Evolutionary conservation across 2,329 filamentous ascomycete genomes (phyloP).

Genomic region (Epichloe gansuensis): DNA sequence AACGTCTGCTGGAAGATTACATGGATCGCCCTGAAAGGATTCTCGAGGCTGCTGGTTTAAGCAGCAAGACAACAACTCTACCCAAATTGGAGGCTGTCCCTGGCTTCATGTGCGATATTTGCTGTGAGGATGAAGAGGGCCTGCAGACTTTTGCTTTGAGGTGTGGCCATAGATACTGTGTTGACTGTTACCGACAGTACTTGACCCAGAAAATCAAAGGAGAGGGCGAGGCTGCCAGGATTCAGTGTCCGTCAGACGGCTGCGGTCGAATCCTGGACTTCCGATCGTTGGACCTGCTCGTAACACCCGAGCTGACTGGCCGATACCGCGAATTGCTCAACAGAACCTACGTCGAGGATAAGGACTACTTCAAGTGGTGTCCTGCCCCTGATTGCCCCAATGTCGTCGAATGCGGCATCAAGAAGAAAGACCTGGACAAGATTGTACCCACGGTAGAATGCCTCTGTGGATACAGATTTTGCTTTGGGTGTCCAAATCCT

Average conservation of each 20-base stretch:
- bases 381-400: conserved; percentile 95
- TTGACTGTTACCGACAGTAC: conserved; percentile 86
- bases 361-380: conserved; percentile 92
- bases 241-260: conserved; percentile 80
- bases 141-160: conserved; percentile 85
- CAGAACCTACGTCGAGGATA: conserved; percentile 93
- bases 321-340: conserved; percentile 80
- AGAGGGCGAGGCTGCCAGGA: conserved; percentile 88
- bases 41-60: conserved; percentile 74
- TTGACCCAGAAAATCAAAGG: conserved; percentile 85
- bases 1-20: conserved; percentile 86
- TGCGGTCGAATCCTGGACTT: conserved; percentile 89
- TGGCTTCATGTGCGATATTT: conserved; percentile 88
- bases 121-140: conserved; percentile 73
- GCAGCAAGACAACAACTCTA: conserved; percentile 45
- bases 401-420: conserved; percentile 77
- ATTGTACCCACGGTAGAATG: conserved; percentile 88
- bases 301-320: conserved; percentile 40
- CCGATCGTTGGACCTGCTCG: conserved; percentile 70
- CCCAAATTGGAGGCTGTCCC: conserved; percentile 59
- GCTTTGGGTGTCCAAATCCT: conserved; percentile 80
- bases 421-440: conserved; percentile 72
- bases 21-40: conserved; percentile 79
- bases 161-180: conserved; percentile 87
- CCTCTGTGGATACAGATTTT: conserved; percentile 75